Evolutionary conservation across 306 rosid species (phyloP).

Genomic region (Ziziphus jujuba): DNA sequence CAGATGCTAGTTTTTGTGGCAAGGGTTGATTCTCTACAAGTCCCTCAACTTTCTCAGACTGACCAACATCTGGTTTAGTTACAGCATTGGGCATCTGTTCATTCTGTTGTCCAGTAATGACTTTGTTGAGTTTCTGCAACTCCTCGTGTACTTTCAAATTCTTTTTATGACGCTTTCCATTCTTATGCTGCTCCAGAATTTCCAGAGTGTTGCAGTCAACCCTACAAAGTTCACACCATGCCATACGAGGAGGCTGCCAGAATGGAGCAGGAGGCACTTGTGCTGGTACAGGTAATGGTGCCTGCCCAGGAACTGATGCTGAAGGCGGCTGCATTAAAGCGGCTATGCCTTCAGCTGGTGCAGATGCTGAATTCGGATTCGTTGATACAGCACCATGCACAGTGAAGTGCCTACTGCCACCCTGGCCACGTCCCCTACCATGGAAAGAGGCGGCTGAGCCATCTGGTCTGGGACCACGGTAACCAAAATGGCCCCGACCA

Average conservation of each 20-base stretch:
- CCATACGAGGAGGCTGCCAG: conserved; percentile 41
- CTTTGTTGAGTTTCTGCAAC: conserved; percentile 60
- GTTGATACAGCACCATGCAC: conserved; percentile 48
- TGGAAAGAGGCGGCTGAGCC: conserved; percentile 35
- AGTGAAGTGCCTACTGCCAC: conserved; percentile 57
- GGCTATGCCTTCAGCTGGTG: conserved; percentile 42
- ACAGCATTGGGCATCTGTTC: conserved; percentile 48
- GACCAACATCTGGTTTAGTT: conserved; percentile 42
- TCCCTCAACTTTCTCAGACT: conserved; percentile 45
- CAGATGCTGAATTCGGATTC: conserved; percentile 36
- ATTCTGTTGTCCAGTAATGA: conserved; percentile 43
- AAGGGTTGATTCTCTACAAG: conserved; percentile 34
- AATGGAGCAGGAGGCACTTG: conserved; percentile 50
- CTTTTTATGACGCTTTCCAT: conserved; percentile 82
- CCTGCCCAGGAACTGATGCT: conserved; percentile 39
- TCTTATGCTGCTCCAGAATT: conserved; percentile 76
- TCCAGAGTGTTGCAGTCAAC: conserved; percentile 80
- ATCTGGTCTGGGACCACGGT: conserved; percentile 25
- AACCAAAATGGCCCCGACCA: conserved; percentile 51
- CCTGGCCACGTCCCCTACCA: conserved; percentile 58
- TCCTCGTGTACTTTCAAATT: conserved; percentile 57
- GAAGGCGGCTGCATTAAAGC: conserved; percentile 40
- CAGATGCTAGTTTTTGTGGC: conserved; percentile 33
- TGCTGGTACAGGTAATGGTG: conserved; percentile 34
- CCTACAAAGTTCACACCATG: conserved; percentile 82